Base-by-base conservation (phyloP, 331 rosid genomes). In the Cydonia oblonga region DNA sequence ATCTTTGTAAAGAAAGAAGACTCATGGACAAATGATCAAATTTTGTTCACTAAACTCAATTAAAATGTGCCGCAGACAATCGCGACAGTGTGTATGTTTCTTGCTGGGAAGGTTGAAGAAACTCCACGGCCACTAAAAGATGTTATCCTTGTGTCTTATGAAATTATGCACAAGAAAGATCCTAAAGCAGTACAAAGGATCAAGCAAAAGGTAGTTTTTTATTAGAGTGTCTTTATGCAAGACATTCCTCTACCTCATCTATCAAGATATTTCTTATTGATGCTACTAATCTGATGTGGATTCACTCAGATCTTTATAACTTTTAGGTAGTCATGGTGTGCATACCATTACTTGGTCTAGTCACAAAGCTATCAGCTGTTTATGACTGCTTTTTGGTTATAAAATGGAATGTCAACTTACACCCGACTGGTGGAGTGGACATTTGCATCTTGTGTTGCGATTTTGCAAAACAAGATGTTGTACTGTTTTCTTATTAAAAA, bases 101-200 rank as follows among this genome's bases (percentile, higher is more conserved):
- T 95, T 62, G 97, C 97, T 65, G 99, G 99, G 78, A 95, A 91
- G 84, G 99, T 95, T 72, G 99, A 95, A 85, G 99, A 95, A 87
- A 89, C 96, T 69, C 99, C 99, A 16, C 97, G 99, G 66, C 99
- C 97, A 4, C 77, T 95, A 60, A 91, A 91, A 80, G 97, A 91
- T 83, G 97, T 95, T 46, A 95, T 95, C 69, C 86, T 95, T 69
- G 96, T 91, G 78, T 91, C 99, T 5, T 95, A 95, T 35, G 99
- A 95, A 84, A 91, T 91, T 70, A 90, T 95, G 51, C 81, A 95
- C 54, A 95, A 95, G 83, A 95, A 95, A 86, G 97, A 95, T 81
- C 87, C 96, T 53, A 82, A 90, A 44, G 99, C 97, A 42, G 89
- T 75, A 73, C 96, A 88, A 81, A 95, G 81, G 86, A 95, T 95